Evolutionary conservation across 1,284 basidiomycete species (phyloP), one percentile per base, ranked within the genome.

Genomic region (Ganoderma lingzhi): DNA sequence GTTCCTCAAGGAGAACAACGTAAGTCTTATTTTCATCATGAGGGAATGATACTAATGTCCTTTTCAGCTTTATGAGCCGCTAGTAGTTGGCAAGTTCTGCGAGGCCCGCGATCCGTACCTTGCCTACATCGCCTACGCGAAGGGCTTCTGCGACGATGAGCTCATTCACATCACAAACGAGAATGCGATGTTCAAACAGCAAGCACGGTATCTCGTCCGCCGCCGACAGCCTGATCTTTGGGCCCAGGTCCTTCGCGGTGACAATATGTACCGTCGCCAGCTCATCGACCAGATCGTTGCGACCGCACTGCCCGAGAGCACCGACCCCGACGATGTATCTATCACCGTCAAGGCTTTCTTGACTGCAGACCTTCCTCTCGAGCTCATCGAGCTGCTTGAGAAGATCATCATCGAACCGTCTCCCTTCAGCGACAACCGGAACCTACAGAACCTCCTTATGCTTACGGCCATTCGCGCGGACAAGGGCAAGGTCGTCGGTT

Each of bases 101-200:
- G 98, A 99, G 85, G 96, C 96, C 74, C 94, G 98, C 65, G 98
- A 99, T 81, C 98, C 98, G 8, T 99, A 98, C 84, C 87, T 99
- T 70, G 98, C 98, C 37, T 99, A 98, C 85, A 99, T 99, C 77
- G 98, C 98, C 1, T 99, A 99, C 80, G 98, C 98, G 65, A 99
- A 99, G 83, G 98, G 98, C 74, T 94, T 99, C 84, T 99, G 98
- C 79, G 98, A 99, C 76, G 96, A 99, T 14, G 98, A 99, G 83
- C 89, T 99, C 75, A 96, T 99, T 80, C 82, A 90, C 42, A 97
- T 99, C 82, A 99, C 98, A 66, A 99, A 99, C 80, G 97, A 98
- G 76, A 99, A 99, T 85, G 93, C 96, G 42, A 99, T 99, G 98
- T 99, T 98, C 90, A 99, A 99, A 85, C 97, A 99, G 80, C 98